These are phyloP conservation scores for Cytospora leucostoma DNA, from an alignment of 2,329 filamentous ascomycete genomes.

Conservation along the genomic window DNA sequence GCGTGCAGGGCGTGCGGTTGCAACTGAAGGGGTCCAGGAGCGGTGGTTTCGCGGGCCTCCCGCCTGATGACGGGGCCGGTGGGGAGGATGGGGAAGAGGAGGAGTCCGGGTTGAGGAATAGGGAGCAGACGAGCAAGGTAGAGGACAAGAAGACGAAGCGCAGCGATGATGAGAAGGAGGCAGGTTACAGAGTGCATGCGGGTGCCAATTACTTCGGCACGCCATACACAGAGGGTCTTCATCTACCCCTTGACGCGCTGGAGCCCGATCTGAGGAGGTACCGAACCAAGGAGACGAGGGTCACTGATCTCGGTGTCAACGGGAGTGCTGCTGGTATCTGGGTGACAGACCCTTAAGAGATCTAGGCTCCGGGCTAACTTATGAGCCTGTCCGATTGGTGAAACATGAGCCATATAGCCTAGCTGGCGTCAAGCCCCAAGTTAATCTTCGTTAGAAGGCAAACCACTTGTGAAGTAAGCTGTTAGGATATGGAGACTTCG, in stretches of 20 bases:
- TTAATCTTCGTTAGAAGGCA: no score
- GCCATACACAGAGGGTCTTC: constrained; percentile 26
- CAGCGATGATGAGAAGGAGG: background rate
- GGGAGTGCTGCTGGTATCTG: constrained; percentile 29
- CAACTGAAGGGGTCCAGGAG: constrained; percentile 28
- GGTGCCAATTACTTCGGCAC: constrained; percentile 30
- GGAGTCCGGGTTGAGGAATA: constrained; percentile 15
- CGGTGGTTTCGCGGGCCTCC: constrained; percentile 27
- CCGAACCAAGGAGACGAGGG: constrained; percentile 24
- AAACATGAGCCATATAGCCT: background rate
- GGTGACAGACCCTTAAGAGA: constrained; percentile 7
- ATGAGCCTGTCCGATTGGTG: background rate
- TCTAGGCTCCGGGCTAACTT: no score
- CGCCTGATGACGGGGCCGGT: background rate
- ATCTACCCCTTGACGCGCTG: constrained; percentile 20
- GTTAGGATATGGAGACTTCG: no score
- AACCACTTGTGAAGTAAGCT: no score
- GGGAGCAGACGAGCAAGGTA: constrained; percentile 2
- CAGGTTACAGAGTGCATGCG: constrained; percentile 20
- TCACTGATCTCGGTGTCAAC: constrained; percentile 29
- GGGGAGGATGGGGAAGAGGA: background rate
- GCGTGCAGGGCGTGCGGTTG: constrained; percentile 30
- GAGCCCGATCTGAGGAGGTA: constrained; percentile 26
- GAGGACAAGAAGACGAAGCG: constrained; percentile 5
- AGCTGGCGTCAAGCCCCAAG: no score